Evolutionary conservation across 768 basidiomycete species (phyloP).

Genomic region (Termitomyces sp.): DNA sequence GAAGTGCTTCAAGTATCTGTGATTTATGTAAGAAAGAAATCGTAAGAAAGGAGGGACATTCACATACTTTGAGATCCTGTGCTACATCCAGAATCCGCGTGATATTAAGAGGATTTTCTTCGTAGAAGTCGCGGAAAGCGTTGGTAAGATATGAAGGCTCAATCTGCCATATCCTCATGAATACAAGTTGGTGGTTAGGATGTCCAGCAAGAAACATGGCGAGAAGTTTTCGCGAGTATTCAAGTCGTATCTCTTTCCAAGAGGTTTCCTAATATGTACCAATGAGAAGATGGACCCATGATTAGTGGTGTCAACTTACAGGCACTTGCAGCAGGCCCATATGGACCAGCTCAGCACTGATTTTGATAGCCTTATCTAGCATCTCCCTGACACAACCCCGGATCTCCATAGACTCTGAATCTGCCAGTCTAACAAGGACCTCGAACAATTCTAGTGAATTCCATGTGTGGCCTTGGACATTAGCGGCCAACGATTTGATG

Average conservation of each 20-base stretch:
- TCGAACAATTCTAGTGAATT: conserved; percentile 90
- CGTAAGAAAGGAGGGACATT: not conserved
- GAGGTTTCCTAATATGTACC: conserved; percentile 51
- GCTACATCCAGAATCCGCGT: conserved; percentile 93
- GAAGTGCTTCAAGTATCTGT: conserved; percentile 87
- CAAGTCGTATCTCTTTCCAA: conserved; percentile 86
- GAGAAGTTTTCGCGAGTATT: conserved; percentile 81
- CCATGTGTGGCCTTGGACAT: conserved; percentile 91
- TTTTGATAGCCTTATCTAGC: conserved; percentile 90
- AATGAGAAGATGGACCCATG: conserved; percentile 3
- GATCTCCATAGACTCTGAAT: conserved; percentile 66
- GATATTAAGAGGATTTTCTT: conserved; percentile 88
- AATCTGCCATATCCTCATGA: conserved; percentile 94
- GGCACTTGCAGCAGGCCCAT: conserved; percentile 90
- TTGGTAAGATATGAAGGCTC: conserved; percentile 81
- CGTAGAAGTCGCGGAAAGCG: conserved; percentile 89
- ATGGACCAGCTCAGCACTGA: conserved; percentile 90
- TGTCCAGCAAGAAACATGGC: conserved; percentile 89
- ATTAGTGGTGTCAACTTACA: conserved; percentile 41
- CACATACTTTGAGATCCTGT: conserved; percentile 82
- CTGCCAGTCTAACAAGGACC: conserved; percentile 76
- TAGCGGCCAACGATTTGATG: conserved; percentile 87
- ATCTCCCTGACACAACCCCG: conserved; percentile 79
- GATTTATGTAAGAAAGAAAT: not conserved
- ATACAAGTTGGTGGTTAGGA: conserved; percentile 93